Conservation (phyloP, 1,284 basidiomycete species). For the Puccinia hordei region DNA sequence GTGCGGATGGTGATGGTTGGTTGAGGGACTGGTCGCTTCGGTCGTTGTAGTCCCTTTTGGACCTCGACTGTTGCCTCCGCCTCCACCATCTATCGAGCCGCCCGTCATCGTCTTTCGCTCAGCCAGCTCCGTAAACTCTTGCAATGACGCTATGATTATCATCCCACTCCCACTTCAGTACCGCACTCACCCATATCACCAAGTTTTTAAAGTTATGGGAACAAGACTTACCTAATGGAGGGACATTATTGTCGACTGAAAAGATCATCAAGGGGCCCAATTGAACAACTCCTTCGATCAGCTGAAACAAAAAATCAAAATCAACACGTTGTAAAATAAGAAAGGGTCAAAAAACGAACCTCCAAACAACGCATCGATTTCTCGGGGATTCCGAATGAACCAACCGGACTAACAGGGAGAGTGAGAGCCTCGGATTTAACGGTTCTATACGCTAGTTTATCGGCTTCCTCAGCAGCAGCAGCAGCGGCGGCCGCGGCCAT, state of each 20-base stretch:
- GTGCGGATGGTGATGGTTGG: too few relatives aligned
- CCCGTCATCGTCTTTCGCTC: background rate
- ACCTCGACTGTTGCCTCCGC: background rate
- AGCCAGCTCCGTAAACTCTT: background rate
- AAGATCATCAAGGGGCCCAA: slow-evolving; percentile 42
- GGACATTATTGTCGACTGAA: slow-evolving; percentile 32
- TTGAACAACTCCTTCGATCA: slow-evolving; percentile 49
- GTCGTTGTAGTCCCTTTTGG: too few relatives aligned
- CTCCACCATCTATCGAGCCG: background rate
- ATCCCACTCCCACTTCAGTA: background rate
- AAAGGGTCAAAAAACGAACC: slow-evolving; percentile 12
- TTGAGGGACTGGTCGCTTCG: too few relatives aligned
- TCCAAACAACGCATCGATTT: slow-evolving; percentile 50
- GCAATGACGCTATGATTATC: background rate
- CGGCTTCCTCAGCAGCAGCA: slow-evolving; percentile 26
- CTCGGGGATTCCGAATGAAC: slow-evolving; percentile 45
- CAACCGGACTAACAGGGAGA: slow-evolving; percentile 39
- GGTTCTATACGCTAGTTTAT: background rate
- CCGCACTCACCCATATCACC: background rate
- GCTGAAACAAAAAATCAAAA: slow-evolving; percentile 27
- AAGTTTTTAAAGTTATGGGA: background rate
- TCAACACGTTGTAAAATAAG: background rate
- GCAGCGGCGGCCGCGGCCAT: slow-evolving; percentile 11
- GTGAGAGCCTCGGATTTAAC: slow-evolving; percentile 33
- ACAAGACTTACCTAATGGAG: slow-evolving; percentile 32